Evolutionary conservation across 495 filamentous ascomycete genomes (phyloP).

Genomic region (Schizothecium vesticola): DNA sequence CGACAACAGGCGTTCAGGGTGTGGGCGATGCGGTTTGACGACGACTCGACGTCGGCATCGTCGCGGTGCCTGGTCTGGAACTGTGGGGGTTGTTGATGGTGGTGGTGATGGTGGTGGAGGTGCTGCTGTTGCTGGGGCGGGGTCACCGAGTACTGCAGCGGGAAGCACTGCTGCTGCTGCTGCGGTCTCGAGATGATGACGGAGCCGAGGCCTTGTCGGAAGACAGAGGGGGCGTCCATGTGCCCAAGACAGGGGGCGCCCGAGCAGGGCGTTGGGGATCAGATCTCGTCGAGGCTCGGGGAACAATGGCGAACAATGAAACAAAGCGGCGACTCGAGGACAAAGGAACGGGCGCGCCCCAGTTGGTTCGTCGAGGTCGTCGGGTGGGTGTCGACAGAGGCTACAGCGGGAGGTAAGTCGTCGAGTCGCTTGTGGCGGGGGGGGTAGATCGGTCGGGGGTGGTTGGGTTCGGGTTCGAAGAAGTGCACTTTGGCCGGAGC

Average conservation of each 20-base stretch:
- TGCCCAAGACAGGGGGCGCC: slow-evolving; percentile 1
- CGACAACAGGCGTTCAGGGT: slow-evolving; percentile 83
- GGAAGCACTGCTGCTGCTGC: slow-evolving; percentile 13
- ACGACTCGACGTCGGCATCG: slow-evolving; percentile 40
- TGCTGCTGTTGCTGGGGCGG: slow-evolving; percentile 5
- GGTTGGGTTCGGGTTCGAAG: neutral
- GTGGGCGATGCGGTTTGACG: slow-evolving; percentile 60
- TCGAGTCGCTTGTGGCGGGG: neutral
- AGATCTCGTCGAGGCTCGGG: neutral
- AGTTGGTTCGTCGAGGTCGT: neutral
- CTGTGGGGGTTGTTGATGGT: slow-evolving; percentile 14
- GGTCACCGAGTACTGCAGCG: slow-evolving; percentile 25
- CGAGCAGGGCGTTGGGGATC: neutral
- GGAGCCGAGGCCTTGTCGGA: slow-evolving; percentile 45
- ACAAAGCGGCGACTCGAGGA: neutral
- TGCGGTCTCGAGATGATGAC: slow-evolving; percentile 37
- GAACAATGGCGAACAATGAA: neutral
- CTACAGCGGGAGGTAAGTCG: neutral
- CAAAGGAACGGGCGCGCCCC: neutral
- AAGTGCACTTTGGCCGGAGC: neutral
- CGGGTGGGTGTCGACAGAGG: neutral
- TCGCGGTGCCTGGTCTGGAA: slow-evolving; percentile 4
- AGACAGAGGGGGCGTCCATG: slow-evolving; percentile 49
- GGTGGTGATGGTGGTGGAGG: neutral
- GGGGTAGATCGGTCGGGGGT: neutral